Conservation (phyloP, 306 rosid species). For the Arachis hypogaea region DNA sequence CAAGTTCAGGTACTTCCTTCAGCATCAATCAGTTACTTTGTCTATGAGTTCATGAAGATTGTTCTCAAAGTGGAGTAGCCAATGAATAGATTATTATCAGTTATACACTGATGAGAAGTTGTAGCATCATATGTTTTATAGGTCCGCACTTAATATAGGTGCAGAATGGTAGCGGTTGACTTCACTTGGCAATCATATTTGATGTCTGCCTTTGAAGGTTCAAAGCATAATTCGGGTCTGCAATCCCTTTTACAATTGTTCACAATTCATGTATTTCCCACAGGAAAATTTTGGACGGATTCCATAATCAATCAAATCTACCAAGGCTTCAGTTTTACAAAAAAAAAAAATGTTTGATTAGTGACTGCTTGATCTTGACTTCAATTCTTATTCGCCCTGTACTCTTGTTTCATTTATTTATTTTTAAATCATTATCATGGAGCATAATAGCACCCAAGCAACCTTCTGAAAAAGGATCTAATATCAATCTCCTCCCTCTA, state of each 20-base stretch:
- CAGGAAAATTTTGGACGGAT: constrained; percentile 32
- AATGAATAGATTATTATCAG: constrained; percentile 29
- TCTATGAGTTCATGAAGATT: constrained; percentile 95
- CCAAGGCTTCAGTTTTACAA: constrained; percentile 28
- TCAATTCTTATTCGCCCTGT: constrained; percentile 17
- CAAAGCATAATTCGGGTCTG: constrained; percentile 29
- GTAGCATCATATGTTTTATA: constrained; percentile 7
- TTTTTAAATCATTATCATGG: constrained; percentile 10
- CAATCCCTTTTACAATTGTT: constrained; percentile 15
- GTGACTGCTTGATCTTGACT: constrained; percentile 35
- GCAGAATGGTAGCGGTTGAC: constrained; percentile 33
- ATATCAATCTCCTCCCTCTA: too few relatives aligned
- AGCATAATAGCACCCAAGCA: neutral
- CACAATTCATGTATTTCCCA: constrained; percentile 1
- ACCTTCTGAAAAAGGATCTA: too few relatives aligned
- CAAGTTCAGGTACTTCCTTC: constrained; percentile 92
- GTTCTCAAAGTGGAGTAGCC: constrained; percentile 89
- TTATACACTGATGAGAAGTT: constrained; percentile 31
- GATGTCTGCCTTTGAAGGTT: constrained; percentile 37
- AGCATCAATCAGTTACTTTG: constrained; percentile 89
- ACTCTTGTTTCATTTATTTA: constrained; percentile 33
- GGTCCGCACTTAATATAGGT: constrained; percentile 19
- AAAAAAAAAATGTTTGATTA: constrained; percentile 22
- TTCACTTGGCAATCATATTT: constrained; percentile 39
- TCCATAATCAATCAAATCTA: constrained; percentile 37